Conservation (phyloP, 2,329 filamentous ascomycete genomes). For the Blastomyces gilchristii region DNA sequence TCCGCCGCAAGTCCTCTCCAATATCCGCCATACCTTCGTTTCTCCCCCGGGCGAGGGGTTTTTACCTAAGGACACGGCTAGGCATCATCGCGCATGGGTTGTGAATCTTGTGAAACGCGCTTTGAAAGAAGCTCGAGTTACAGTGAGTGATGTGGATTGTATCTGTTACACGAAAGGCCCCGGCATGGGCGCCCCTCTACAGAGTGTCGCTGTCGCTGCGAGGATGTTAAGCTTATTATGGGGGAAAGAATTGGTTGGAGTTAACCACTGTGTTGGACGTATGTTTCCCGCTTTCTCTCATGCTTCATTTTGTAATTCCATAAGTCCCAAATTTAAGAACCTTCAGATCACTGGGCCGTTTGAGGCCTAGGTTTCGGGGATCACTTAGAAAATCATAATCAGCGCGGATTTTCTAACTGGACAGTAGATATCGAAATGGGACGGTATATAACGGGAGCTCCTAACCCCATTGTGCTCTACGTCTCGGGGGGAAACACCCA, state of each 20-base stretch:
- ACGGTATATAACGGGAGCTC: conserved; percentile 76
- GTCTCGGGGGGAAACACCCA: conserved; percentile 95
- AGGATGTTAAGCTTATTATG: conserved; percentile 74
- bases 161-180: conserved; percentile 94
- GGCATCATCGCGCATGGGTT: conserved; percentile 81
- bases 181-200: conserved; percentile 90
- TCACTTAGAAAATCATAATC: neutral
- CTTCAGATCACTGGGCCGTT: neutral
- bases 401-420: neutral
- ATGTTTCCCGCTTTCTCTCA: conserved; percentile 25
- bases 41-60: conserved; percentile 90
- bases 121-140: conserved; percentile 56
- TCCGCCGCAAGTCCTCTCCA: conserved; percentile 66
- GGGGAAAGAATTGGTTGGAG: conserved; percentile 79
- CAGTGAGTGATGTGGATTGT: conserved; percentile 63
- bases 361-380: neutral
- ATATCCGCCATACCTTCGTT: conserved; percentile 86
- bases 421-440: conserved; percentile 85
- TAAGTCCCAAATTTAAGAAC: neutral
- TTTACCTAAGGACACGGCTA: conserved; percentile 89
- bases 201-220: conserved; percentile 75
- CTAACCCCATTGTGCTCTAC: conserved; percentile 90
- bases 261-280: conserved; percentile 95
- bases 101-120: conserved; percentile 70
- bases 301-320: neutral